phyloP scores from a whole-genome alignment of 1,139 yeast species.

The Taphrina flavorubra region DNA sequence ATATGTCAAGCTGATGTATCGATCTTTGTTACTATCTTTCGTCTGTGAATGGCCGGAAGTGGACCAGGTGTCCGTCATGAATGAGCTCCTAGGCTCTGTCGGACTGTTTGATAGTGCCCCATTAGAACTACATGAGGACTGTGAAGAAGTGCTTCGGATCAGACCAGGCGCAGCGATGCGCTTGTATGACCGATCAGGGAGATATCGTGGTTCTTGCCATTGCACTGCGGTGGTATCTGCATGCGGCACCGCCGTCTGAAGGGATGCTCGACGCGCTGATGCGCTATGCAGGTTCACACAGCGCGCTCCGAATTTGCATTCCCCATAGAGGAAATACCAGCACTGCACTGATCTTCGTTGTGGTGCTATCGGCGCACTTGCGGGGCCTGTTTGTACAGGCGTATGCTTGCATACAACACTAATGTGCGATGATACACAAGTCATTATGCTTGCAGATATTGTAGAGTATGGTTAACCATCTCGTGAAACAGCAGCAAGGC shows the following conservation, averaged over 20 bases:
- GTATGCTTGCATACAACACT: not conserved
- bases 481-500: too few relatives aligned
- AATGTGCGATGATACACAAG: not conserved
- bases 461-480: too few relatives aligned
- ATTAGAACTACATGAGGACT: not conserved
- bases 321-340: conserved; percentile 31
- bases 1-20: too few relatives aligned
- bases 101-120: not conserved
- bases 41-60: too few relatives aligned
- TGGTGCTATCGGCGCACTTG: not conserved
- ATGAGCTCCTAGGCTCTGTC: not conserved
- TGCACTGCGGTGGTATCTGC: not conserved
- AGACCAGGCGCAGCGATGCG: not conserved
- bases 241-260: too few relatives aligned
- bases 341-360: conserved; percentile 8
- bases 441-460: not conserved
- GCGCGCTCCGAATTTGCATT: conserved; percentile 21
- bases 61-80: too few relatives aligned
- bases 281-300: conserved; percentile 23
- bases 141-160: not conserved
- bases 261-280: not conserved
- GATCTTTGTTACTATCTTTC: too few relatives aligned
- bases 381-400: not conserved
- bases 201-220: not conserved
- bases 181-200: not conserved